A percentile compares a stretch with the other conserved stretches of the same genome.
Conservation (phyloP, 768 basidiomycete genomes). For the Boletus rubroflammeus region DNA sequence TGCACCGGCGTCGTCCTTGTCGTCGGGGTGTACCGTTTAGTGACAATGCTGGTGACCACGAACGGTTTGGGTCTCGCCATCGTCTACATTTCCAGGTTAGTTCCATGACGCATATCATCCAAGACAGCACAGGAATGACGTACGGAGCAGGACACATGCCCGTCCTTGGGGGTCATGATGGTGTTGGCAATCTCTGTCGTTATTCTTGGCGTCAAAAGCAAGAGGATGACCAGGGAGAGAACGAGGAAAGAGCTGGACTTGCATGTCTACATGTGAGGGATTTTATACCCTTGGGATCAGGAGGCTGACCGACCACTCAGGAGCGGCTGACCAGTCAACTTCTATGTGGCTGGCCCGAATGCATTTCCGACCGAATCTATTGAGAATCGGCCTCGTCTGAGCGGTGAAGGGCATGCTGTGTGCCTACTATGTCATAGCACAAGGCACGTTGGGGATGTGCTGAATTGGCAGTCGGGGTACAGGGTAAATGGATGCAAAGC, state of each 20-base stretch:
- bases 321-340: not conserved
- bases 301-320: not conserved
- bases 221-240: not conserved
- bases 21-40: not conserved
- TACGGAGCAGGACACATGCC: not conserved
- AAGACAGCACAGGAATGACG: not conserved
- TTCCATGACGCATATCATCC: too few relatives aligned
- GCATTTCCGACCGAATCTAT: not conserved
- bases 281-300: not conserved
- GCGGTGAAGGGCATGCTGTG: not conserved
- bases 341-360: not conserved
- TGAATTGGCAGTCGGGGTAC: slow-evolving; percentile 12
- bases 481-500: not conserved
- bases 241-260: not conserved
- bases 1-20: not conserved
- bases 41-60: slow-evolving; percentile 2
- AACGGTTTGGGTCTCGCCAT: slow-evolving; percentile 3
- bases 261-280: not conserved
- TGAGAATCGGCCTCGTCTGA: not conserved
- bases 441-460: slow-evolving; percentile 4
- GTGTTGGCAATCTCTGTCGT: not conserved
- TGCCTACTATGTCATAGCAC: too few relatives aligned
- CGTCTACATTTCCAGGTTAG: not conserved
- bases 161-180: not conserved
- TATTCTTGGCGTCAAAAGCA: not conserved